These are phyloP conservation scores for Xerocomellus amylosporus DNA, from an alignment of 768 basidiomycete species.

Conservation along the genomic window DNA sequence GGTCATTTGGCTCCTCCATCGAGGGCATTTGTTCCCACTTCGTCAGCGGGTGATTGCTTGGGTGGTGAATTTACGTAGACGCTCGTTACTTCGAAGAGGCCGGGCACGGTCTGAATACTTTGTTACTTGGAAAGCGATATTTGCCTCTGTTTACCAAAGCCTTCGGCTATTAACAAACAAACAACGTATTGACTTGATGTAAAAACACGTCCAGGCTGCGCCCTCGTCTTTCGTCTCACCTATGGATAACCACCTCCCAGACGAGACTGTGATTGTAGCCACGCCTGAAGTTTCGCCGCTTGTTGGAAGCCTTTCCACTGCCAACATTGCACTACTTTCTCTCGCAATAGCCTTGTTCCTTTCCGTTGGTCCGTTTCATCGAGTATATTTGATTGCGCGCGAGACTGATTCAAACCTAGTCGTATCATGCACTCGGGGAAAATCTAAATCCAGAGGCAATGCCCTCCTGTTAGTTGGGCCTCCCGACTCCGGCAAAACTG, in stretches of 20 bases:
- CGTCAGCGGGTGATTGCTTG: background rate
- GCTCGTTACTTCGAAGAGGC: background rate
- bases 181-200: conserved; percentile 9
- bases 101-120: background rate
- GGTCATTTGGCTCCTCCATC: background rate
- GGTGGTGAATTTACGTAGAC: background rate
- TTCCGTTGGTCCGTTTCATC: conserved; percentile 39
- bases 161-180: conserved; percentile 19
- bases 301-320: conserved; percentile 37
- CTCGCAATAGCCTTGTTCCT: conserved; percentile 43
- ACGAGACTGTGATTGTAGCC: conserved; percentile 5
- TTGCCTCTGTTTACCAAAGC: conserved; percentile 3
- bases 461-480: conserved; percentile 74
- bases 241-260: conserved; percentile 13
- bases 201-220: background rate
- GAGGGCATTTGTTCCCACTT: background rate
- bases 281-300: conserved; percentile 38
- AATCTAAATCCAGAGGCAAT: conserved; percentile 49
- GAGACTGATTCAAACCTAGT: conserved; percentile 38
- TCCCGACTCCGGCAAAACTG: conserved; percentile 78
- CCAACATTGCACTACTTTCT: conserved; percentile 41
- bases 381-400: background rate
- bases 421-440: conserved; percentile 41
- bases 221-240: background rate
- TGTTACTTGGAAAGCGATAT: background rate